Base-by-base conservation (phyloP, 2,329 filamentous ascomycete genomes). In the Microcyclosporella mali region DNA sequence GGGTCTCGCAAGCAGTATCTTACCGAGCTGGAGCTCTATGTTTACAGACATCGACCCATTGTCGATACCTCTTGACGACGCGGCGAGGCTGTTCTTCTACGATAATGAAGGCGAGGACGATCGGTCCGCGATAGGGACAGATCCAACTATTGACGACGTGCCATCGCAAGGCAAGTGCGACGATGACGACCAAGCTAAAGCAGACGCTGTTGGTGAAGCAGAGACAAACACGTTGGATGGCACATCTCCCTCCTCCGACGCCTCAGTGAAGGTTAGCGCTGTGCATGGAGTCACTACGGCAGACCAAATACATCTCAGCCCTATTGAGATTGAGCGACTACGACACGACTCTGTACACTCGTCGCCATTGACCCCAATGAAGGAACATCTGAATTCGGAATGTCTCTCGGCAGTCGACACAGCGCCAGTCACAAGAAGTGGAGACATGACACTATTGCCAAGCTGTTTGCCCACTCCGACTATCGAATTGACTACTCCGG, bases 31-130 rank as follows among this genome's bases (percentile, higher is more conserved):
- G 37, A 29, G 28, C 9, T 31, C 37, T 11, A 28, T 31, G 8
- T 39, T 29, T 10, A 9, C 31, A 2, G 27, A 39, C 11, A 15
- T 32, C 4, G 37, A 39, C 14, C 37, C 37, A 10, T 17, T 39
- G 16, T 39, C 37, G n/a, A 16, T 31, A 16, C 37, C 37, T 12
- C 16, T 39, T 8, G 27, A 16, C 14, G 37, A 39, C 31, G 37
- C 37, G 4, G 15, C 37, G 16, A 39, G n/a, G 27, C 14, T 39
- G 4, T 31, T 39, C 12, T 15, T 39, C 4, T 18, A 16, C 27
- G 25, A 25, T 17, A 17, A 17, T 16, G 31, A 18, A 31, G 25
- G 15, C 3, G 14, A 16, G 16, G 27, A 39, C 12, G 6, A 12
- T 6, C 3, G 2, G 21, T 14, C 21, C 12, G 9, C 18, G 6